Conservation (phyloP, 345 rosid genomes). For the Isatis tinctoria region DNA sequence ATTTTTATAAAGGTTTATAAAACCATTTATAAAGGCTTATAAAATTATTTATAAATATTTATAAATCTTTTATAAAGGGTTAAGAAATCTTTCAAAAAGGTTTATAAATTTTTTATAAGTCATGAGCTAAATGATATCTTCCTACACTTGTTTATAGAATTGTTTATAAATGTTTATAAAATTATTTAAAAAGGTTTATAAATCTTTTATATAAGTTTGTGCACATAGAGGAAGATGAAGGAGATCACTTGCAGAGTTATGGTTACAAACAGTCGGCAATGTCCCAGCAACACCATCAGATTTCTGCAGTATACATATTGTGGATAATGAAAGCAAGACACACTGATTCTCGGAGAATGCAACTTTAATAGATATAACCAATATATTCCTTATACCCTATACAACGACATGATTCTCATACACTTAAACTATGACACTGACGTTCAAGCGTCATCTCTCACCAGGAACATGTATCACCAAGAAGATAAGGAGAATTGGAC, state of each 20-base stretch:
- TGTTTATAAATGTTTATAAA: no score
- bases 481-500: background rate
- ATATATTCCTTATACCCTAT: background rate
- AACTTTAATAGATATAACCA: background rate
- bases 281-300: constrained; percentile 59
- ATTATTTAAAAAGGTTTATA: no score
- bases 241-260: constrained; percentile 57
- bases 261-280: constrained; percentile 47
- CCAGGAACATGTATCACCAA: background rate
- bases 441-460: background rate
- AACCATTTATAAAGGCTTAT: no score
- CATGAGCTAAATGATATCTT: no score
- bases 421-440: background rate
- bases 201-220: no score
- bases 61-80: no score
- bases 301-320: constrained; percentile 48
- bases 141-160: no score
- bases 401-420: background rate
- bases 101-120: no score
- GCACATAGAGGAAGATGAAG: constrained; percentile 63
- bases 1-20: no score
- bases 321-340: background rate
- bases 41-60: no score
- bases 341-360: no score
- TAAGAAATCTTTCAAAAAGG: no score